Evolutionary conservation across 306 rosid species (phyloP), one percentile per base, ranked within the genome.

Genomic region (Chamaecrista fasciculata): DNA sequence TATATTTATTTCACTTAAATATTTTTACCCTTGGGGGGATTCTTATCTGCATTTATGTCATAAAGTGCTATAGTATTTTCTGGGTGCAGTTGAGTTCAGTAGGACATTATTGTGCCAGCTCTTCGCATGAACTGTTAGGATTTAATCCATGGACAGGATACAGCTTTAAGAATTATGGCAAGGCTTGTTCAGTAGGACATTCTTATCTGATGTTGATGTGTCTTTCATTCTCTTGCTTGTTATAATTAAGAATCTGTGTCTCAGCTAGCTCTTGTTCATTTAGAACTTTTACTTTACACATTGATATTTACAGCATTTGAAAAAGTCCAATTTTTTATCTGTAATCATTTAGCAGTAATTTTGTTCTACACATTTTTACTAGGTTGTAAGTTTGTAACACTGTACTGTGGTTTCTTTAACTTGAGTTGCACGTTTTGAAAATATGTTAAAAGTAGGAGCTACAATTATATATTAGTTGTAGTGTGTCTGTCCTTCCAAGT

Each of bases 51-150:
- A 44, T 39, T 6, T 58, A 21, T 31, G 8, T 51, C 61, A 42
- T 70, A 48, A 66, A 43, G 36, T 33, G 55, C 24, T 67, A 23
- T 31, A 11, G 46, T 50, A 19, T 71, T 67, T 76, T 29, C 66
- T 77, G 74, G 80, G 34, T 81, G 86, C 95, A 92, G 96, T 92
- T 87, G 86, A 92, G 96, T 72, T 89, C 98, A 21, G 83, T 81
- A 4, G 96, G 98, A 51, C 96, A 87, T 78, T 89, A 92, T 78
- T 92, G 89, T 84, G 98, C 95, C 70, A 89, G 98, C 70, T 82
- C 84, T 58, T 92, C 96, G 36, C 96, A 89, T 56, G 98, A 81
- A 92, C 98, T 26, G 96, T 96, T 76, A 81, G 96, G 79, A 80
- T 92, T 62, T 89, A 96, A 96, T 84, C 95, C 33, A 83, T 86